Conservation (phyloP, 352 stramenopile genomes). For the Pythium brassicae region DNA sequence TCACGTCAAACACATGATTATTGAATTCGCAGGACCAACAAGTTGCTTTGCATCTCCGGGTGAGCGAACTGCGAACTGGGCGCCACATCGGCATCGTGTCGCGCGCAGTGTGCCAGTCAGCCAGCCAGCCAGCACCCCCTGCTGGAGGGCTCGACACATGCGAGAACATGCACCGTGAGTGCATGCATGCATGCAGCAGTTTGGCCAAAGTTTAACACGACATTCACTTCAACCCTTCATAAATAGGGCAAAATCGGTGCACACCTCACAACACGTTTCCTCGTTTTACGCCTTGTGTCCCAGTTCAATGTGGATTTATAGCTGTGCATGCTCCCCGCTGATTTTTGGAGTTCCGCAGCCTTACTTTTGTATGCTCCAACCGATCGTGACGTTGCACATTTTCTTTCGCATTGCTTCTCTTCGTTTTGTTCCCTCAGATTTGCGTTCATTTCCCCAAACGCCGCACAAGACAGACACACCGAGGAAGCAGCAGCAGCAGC, state of each 20-base stretch:
- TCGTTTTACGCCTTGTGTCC: too few relatives aligned
- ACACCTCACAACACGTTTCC: too few relatives aligned
- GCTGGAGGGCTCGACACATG: too few relatives aligned
- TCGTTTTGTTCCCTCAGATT: conserved; percentile 1
- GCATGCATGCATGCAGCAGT: too few relatives aligned
- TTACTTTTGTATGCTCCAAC: neutral
- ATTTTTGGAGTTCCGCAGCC: neutral
- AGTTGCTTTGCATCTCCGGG: too few relatives aligned
- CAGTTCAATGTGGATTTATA: neutral
- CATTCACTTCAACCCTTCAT: neutral
- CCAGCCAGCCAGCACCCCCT: too few relatives aligned
- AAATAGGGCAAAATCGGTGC: neutral
- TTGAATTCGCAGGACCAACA: too few relatives aligned
- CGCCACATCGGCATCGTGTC: too few relatives aligned
- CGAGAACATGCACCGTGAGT: too few relatives aligned
- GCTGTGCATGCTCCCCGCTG: neutral
- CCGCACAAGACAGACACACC: neutral
- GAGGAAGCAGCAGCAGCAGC: neutral
- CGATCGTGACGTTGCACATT: conserved; percentile 5
- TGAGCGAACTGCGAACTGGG: too few relatives aligned
- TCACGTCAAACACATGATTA: too few relatives aligned
- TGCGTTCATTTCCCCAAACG: conserved; percentile 15
- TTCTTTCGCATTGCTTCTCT: conserved; percentile 1
- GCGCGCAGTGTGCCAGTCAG: too few relatives aligned
- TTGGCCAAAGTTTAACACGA: conserved; percentile 6